phyloP scores from a whole-genome alignment of 345 rosid genomes.

The Hibiscus mutabilis region DNA sequence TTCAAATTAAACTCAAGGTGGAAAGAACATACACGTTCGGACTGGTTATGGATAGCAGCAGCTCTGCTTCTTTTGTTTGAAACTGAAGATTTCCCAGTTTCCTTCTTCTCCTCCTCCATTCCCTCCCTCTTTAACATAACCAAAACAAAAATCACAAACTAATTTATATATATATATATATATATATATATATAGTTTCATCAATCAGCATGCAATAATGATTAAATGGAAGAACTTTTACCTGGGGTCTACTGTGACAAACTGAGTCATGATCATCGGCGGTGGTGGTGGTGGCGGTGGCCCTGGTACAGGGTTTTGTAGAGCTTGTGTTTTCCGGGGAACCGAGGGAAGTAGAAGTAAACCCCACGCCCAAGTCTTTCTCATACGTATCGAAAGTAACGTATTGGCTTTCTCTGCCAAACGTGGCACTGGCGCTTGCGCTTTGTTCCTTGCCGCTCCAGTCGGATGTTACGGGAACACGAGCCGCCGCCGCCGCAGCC shows the following conservation, averaged over 20 bases:
- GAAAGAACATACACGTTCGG: slow-evolving; percentile 69
- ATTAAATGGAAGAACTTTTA: slow-evolving; percentile 9
- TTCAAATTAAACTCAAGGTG: not conserved
- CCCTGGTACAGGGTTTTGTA: slow-evolving; percentile 22
- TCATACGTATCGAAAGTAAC: slow-evolving; percentile 53
- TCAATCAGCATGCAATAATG: not conserved
- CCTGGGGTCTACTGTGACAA: slow-evolving; percentile 58
- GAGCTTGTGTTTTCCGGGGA: slow-evolving; percentile 51
- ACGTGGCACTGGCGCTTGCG: slow-evolving; percentile 53
- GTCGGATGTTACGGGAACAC: slow-evolving; percentile 33
- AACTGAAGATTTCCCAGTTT: slow-evolving; percentile 48
- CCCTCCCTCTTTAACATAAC: slow-evolving; percentile 22
- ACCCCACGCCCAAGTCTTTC: slow-evolving; percentile 30
- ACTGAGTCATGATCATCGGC: slow-evolving; percentile 70
- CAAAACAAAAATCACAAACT: not conserved
- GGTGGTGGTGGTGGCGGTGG: slow-evolving; percentile 25
- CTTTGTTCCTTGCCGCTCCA: slow-evolving; percentile 62
- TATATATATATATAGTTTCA: not conserved
- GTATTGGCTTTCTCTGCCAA: slow-evolving; percentile 37
- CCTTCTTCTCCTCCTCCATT: slow-evolving; percentile 38
- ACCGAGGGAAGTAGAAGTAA: slow-evolving; percentile 53
- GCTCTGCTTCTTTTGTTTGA: slow-evolving; percentile 85
- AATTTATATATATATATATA: no score
- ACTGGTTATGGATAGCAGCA: slow-evolving; percentile 94
- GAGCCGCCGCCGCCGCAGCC: slow-evolving; percentile 26